Conservation (phyloP, 2,329 filamentous ascomycete genomes). For the Iodosphaeria phyllophila region DNA sequence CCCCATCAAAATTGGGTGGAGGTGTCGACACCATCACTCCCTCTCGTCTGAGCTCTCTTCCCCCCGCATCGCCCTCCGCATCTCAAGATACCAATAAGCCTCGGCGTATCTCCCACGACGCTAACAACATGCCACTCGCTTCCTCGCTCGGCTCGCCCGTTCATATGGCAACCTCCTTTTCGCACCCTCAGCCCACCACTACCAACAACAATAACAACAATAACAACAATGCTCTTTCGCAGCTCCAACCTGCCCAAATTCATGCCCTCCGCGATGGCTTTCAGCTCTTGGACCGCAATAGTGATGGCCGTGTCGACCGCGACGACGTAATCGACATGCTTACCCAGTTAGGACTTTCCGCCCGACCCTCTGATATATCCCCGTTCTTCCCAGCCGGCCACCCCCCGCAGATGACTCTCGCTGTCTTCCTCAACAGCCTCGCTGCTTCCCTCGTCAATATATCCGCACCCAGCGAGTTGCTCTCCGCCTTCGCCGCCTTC, state of each 20-base stretch:
- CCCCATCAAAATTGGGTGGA: slow-evolving; percentile 32
- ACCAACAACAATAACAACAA: no score
- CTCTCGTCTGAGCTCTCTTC: no score
- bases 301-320: slow-evolving; percentile 63
- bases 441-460: slow-evolving; percentile 56
- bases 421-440: slow-evolving; percentile 69
- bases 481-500: slow-evolving; percentile 85
- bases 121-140: slow-evolving; percentile 7
- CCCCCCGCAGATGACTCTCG: slow-evolving; percentile 60
- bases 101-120: slow-evolving; percentile 5
- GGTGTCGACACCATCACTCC: slow-evolving; percentile 26
- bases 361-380: slow-evolving; percentile 50
- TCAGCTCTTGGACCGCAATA: slow-evolving; percentile 78
- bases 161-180: no score
- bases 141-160: slow-evolving; percentile 15
- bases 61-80: slow-evolving; percentile 19
- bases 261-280: slow-evolving; percentile 83
- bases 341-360: slow-evolving; percentile 63
- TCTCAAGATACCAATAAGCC: slow-evolving; percentile 14
- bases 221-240: slow-evolving; percentile 40
- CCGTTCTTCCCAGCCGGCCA: slow-evolving; percentile 64
- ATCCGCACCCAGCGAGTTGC: slow-evolving; percentile 60
- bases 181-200: no score
- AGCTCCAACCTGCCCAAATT: slow-evolving; percentile 65
- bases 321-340: slow-evolving; percentile 82